Conservation (phyloP, 345 rosid species). For the Aquilaria yunnanensis region DNA sequence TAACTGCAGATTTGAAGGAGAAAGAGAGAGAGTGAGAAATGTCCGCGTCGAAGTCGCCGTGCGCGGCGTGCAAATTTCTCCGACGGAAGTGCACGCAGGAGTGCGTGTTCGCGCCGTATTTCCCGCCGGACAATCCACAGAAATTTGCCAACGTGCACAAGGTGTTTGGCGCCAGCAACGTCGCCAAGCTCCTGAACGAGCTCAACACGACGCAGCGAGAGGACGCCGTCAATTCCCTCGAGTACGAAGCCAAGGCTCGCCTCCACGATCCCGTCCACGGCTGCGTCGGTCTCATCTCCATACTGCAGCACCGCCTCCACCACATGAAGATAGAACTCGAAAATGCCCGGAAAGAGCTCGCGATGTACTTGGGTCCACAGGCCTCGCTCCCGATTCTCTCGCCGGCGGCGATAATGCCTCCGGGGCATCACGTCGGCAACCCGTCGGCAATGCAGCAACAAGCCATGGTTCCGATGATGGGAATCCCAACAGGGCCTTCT, state of each 20-base stretch:
- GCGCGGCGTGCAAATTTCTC: constrained; percentile 79
- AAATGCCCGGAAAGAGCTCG: constrained; percentile 53
- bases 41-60: constrained; percentile 65
- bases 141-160: constrained; percentile 51
- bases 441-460: constrained; percentile 27
- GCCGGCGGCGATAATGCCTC: constrained; percentile 19
- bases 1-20: neutral
- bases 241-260: constrained; percentile 74
- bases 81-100: constrained; percentile 77
- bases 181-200: constrained; percentile 65
- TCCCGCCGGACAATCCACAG: constrained; percentile 70
- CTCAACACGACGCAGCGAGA: constrained; percentile 44
- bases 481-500: constrained; percentile 28
- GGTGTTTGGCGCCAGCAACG: constrained; percentile 74
- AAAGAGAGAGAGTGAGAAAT: constrained; percentile 13
- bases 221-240: constrained; percentile 75
- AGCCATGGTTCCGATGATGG: constrained; percentile 41
- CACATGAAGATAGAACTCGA: constrained; percentile 40
- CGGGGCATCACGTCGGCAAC: constrained; percentile 26
- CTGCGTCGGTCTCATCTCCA: constrained; percentile 66
- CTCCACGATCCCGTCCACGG: constrained; percentile 85
- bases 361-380: constrained; percentile 40
- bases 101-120: constrained; percentile 78
- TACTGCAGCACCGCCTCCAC: constrained; percentile 62
- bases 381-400: constrained; percentile 43